Evolutionary conservation across 148 eudicot genomes (phyloP), one percentile per base, ranked within the genome.

Genomic region (Vaccinium corymbosum): DNA sequence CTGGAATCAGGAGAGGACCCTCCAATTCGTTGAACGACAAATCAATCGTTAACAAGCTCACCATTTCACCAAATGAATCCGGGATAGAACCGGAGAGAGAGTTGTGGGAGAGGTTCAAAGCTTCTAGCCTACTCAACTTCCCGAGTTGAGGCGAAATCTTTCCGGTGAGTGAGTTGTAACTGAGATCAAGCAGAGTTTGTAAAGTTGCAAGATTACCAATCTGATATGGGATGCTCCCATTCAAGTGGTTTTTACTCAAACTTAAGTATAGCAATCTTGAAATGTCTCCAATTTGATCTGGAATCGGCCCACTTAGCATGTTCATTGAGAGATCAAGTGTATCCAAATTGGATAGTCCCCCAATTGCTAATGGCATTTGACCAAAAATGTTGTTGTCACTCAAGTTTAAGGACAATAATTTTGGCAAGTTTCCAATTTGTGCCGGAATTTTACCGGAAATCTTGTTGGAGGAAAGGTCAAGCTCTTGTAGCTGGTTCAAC

Each of bases 21-120:
- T 85, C 88, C 7, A 88, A 76, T 8, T 82, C 27, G 66, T 88
- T 88, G 84, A 84, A 42, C 14, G 90, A 88, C 20, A 88, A 62
- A 77, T 88, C 85, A 59, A 85, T 73, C 11, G 22, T 2, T 1
- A 10, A 12, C 49, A 89, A 83, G 86, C 90, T 86, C 1, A 64
- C 27, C 62, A 86, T 79, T 0, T 10, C 7, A 14, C 46, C 78
- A 1, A 86, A 77, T 19, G 90, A 74, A 35, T 64, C 6, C 11
- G 90, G 89, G 64, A 89, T 85, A 42, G 46, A 8, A 2, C 87
- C 90, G 0, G 80, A 80, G 32, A 89, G 84, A 22, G 80, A 55
- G 56, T 27, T 27, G 27, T 27, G 27, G 27, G 27, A 27, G 27
- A 27, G 27, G 27, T 27, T 27, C 27, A 27, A 27, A 27, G 27